Evolutionary conservation across 805 yeast species (phyloP), one percentile per base, ranked within the genome.

Genomic region (Lipomyces sp.): DNA sequence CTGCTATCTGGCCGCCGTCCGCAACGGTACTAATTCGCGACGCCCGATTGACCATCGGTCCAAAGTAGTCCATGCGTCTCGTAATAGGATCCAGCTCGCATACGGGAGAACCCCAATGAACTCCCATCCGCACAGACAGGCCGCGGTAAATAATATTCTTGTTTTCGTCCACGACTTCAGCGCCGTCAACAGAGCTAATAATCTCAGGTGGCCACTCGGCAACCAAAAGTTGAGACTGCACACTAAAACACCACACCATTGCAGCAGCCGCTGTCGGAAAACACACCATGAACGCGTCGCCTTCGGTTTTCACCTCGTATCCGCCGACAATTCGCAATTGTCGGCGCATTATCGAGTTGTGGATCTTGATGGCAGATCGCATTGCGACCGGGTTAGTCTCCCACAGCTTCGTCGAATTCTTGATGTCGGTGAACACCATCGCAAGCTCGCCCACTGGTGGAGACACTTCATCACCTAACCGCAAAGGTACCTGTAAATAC

Each of bases 251-350:
- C 98, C 98, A 93, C 33, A 88, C 74, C 55, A 93, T 72, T 0
- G 98, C 98, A 18, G 91, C 77, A 0, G 91, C 80, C 0, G 95
- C 91, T 0, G 95, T 83, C 0, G 96, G 95, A 68, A 93, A 93
- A 11, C 97, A 87, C 13, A 93, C 97, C 87, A 93, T 90, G 62
- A 93, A 93, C 0, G 98, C 96, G 74, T 93, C 99, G 65, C 99
- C 99, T 80, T 93, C 99, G 1, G 97, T 93, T 67, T 93, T 93
- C 24, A 93, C 98, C 67, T 93, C 99, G 66, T 93, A 93, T 1
- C 98, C 99, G 32, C 98, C 97, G 64, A 86, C 87, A 42, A 90
- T 83, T 60, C 96, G 78, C 56, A 93, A 71, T 60, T 88, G 95
- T 43, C 98, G 79, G 64, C 99, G 81, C 98, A 93, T 93, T 28